A percentile compares a stretch with the other conserved stretches of the same genome.
These are phyloP conservation scores for Fistulifera pelliculosa DNA, from an alignment of 108 stramenopile species.

Conservation along the genomic window DNA sequence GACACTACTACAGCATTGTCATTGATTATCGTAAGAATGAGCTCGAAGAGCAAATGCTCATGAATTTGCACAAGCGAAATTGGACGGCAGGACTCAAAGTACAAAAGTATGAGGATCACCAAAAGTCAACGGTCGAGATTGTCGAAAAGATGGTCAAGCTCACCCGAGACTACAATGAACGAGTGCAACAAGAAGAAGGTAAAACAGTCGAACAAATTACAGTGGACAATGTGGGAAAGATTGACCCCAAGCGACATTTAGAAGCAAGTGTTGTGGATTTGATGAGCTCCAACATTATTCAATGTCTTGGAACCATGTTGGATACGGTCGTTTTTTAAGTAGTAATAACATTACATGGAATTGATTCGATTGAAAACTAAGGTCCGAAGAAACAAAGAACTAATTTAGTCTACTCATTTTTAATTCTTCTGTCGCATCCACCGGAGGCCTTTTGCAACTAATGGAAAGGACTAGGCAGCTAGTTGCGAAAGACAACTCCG, in stretches of 20 bases:
- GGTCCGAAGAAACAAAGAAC: too few relatives aligned
- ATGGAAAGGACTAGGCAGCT: too few relatives aligned
- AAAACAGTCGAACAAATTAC: slow-evolving; percentile 70
- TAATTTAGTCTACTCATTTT: too few relatives aligned
- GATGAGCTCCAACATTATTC: slow-evolving; percentile 95
- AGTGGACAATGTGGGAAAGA: slow-evolving; percentile 93
- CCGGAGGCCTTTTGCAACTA: too few relatives aligned
- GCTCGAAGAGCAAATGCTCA: slow-evolving; percentile 99
- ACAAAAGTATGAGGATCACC: slow-evolving; percentile 85
- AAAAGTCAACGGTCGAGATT: slow-evolving; percentile 70
- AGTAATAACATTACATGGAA: too few relatives aligned
- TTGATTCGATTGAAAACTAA: too few relatives aligned
- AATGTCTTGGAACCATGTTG: slow-evolving; percentile 96
- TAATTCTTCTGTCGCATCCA: too few relatives aligned
- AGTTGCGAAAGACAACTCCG: too few relatives aligned
- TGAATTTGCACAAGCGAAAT: slow-evolving; percentile 91
- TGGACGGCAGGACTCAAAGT: slow-evolving; percentile 91
- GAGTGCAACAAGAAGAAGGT: slow-evolving; percentile 79
- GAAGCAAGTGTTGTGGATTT: slow-evolving; percentile 83
- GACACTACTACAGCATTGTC: slow-evolving; percentile 98
- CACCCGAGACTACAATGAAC: slow-evolving; percentile 90
- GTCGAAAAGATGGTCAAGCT: slow-evolving; percentile 88
- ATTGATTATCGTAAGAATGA: slow-evolving; percentile 99
- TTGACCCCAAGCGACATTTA: slow-evolving; percentile 95
- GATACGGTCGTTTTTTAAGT: slow-evolving; percentile 94